These are phyloP conservation scores for Cocos nucifera DNA, from an alignment of 176 grass and related monocot species.

Conservation along the genomic window DNA sequence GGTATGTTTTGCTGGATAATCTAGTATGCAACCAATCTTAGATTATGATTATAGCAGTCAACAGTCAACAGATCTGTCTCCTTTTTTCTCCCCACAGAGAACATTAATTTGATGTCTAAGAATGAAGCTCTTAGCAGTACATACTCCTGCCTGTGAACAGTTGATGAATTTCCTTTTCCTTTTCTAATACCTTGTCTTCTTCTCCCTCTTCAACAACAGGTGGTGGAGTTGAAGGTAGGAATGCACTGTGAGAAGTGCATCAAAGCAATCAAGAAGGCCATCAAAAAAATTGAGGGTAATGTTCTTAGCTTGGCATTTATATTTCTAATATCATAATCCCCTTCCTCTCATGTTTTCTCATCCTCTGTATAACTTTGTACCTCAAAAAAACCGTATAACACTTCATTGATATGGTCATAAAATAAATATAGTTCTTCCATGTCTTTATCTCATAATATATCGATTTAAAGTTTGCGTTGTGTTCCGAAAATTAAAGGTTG, in stretches of 20 bases:
- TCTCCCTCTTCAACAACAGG: constrained; percentile 23
- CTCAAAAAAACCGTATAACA: too few species aligned
- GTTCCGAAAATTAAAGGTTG: background rate
- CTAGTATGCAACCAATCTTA: too few species aligned
- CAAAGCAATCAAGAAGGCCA: constrained; percentile 91
- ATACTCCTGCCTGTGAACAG: too few species aligned
- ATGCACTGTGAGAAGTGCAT: constrained; percentile 95
- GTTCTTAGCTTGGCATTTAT: background rate
- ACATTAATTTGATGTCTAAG: background rate
- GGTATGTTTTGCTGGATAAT: too few species aligned
- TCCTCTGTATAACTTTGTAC: too few species aligned
- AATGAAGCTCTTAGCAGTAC: too few species aligned
- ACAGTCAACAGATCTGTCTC: too few species aligned
- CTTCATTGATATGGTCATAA: background rate
- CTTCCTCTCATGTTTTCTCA: too few species aligned
- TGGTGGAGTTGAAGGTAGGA: constrained; percentile 83
- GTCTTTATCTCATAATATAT: background rate
- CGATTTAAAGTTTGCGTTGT: background rate
- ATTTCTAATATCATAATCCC: too few species aligned
- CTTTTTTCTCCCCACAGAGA: constrained; percentile 5
- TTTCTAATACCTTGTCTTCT: background rate
- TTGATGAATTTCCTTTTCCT: too few species aligned
- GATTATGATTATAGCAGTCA: too few species aligned
- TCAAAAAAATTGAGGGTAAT: constrained; percentile 80
- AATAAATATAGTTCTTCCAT: background rate